Evolutionary conservation across 140 eudicot genomes (phyloP).

Genomic region (Ambrosia hybrid): DNA sequence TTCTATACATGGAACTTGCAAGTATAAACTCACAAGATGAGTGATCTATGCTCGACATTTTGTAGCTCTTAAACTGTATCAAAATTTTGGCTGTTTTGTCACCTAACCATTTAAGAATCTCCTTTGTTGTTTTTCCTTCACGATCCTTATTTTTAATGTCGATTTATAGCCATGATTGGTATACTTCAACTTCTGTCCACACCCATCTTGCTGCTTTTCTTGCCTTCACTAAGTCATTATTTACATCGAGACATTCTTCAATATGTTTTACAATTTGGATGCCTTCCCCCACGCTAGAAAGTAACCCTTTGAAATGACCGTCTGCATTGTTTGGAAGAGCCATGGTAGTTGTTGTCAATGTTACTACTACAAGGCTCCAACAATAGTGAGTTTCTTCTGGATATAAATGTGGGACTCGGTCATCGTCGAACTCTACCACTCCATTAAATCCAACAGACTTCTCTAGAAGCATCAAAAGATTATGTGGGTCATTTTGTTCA

Average conservation of each 20-base stretch:
- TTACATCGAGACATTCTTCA: neutral
- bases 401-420: neutral
- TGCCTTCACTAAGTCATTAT: neutral
- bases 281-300: neutral
- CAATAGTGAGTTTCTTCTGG: neutral
- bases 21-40: neutral
- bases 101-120: slow-evolving; percentile 18
- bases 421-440: neutral
- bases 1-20: slow-evolving; percentile 6
- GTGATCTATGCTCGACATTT: neutral
- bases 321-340: slow-evolving; percentile 2
- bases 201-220: slow-evolving; percentile 5
- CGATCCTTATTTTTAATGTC: neutral
- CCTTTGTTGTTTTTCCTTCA: neutral
- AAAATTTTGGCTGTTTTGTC: neutral
- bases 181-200: slow-evolving; percentile 10
- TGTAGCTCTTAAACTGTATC: neutral
- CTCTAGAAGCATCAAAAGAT: slow-evolving; percentile 3
- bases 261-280: slow-evolving; percentile 2
- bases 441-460: slow-evolving; percentile 19
- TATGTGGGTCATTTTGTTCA: slow-evolving; percentile 4
- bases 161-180: neutral
- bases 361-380: slow-evolving; percentile 19
- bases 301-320: neutral
- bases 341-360: slow-evolving; percentile 15